These are phyloP conservation scores for Rhynchospora tenuis DNA, from an alignment of 176 grass and related monocot species.

Conservation along the genomic window DNA sequence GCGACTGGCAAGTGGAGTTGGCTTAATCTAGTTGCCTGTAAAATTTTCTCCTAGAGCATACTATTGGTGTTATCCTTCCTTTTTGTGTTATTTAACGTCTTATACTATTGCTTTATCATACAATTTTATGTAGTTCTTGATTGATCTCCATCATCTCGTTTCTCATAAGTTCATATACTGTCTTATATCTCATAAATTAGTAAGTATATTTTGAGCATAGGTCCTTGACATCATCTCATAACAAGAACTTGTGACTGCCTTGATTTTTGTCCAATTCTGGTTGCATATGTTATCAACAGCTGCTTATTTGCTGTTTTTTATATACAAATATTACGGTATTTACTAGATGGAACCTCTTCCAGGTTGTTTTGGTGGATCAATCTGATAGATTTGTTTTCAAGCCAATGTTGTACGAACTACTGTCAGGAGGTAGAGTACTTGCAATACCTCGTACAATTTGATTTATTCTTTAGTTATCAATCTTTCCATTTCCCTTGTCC, in stretches of 20 bases:
- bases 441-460: not conserved
- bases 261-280: not conserved
- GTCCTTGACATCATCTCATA: not conserved
- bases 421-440: conserved; percentile 71
- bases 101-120: not conserved
- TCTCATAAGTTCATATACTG: not conserved
- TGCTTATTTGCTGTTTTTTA: not conserved
- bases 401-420: conserved; percentile 85
- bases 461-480: conserved; percentile 15
- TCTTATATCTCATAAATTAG: not conserved
- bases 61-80: not conserved
- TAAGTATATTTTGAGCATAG: not conserved
- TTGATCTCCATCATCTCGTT: not conserved
- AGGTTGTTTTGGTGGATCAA: conserved; percentile 84
- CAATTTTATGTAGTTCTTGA: not conserved
- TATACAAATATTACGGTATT: conserved; percentile 8
- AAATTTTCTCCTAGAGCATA: not conserved
- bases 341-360: conserved; percentile 18
- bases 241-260: not conserved
- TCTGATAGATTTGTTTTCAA: conserved; percentile 99
- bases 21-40: not conserved
- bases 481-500: conserved; percentile 24
- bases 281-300: not conserved
- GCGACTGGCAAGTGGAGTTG: too few relatives aligned
- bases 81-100: not conserved